Evolutionary conservation across 768 basidiomycete genomes (phyloP).

Genomic region (Paxillus involutus): DNA sequence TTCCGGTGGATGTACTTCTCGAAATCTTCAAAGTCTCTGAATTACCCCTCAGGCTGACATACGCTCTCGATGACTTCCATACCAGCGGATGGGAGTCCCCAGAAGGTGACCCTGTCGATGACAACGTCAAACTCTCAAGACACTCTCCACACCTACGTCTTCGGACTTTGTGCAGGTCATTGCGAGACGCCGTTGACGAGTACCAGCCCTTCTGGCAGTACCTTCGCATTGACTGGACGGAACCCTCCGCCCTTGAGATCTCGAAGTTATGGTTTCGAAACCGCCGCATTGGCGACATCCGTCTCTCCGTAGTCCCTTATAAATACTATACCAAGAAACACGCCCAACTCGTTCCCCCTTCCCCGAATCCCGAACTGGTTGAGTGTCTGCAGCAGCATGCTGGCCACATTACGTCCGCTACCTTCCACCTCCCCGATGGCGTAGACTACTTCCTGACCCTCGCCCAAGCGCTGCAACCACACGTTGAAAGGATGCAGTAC

Average conservation of each 20-base stretch:
- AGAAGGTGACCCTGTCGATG: too few species aligned
- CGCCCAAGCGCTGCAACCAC: not conserved
- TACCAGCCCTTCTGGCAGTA: not conserved
- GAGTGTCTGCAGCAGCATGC: not conserved
- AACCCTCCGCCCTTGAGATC: not conserved
- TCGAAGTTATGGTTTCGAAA: not conserved
- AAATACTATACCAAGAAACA: not conserved
- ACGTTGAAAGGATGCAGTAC: not conserved
- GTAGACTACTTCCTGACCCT: not conserved
- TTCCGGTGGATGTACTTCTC: not conserved
- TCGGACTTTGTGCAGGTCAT: not conserved
- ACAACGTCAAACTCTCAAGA: not conserved
- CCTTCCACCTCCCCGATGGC: not conserved
- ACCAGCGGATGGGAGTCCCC: not conserved
- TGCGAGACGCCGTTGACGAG: not conserved
- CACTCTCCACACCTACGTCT: not conserved
- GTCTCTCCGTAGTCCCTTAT: not conserved
- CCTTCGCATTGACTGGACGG: not conserved
- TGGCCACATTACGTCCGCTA: not conserved
- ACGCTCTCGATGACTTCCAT: not conserved
- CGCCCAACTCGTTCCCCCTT: too few species aligned
- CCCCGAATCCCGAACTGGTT: not conserved
- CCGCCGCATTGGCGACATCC: not conserved
- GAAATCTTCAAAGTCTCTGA: not conserved
- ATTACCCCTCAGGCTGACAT: not conserved